Base-by-base conservation (phyloP, 768 basidiomycete species). In the Infundibulicybe gibba region DNA sequence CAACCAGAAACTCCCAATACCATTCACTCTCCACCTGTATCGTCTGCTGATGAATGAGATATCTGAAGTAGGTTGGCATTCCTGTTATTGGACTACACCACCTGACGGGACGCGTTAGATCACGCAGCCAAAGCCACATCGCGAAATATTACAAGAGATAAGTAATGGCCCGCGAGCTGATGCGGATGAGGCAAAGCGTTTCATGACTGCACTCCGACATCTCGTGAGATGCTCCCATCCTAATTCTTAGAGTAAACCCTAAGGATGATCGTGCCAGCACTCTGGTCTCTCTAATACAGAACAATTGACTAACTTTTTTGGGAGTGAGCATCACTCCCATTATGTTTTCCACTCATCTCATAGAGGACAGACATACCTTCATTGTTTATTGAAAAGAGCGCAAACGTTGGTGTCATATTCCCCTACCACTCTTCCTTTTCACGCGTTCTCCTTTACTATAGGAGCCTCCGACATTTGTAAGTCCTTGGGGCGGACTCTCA, bases 1-100 rank as follows among this genome's bases (percentile, higher is more conserved):
- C 19, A 64, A 74, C 37, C 74, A 72, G 46, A 71, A 71, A 19
- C 71, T 88, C 9, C 79, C 86, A 1, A 59, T 76, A 16, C 52
- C 64, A 6, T 90, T 87, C 57, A 59, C 79, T 12, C 66, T 89
- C 15, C 80, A 84, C 54, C 57, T 88, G 12, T 79, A 83, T 48
- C 80, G 86, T 14, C 65, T 85, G 44, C 67, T 92, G 30, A 64
- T 92, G 45, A 73, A 76, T 45, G 87, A 93, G 63, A 70, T 85
- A 3, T 72, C 82, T 12, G 90, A 93, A 76, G 90, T 65, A 54
- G 14, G 61, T 78, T 38, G 35, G 4, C 17, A 6, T 10, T 38
- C 10, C 4, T 3, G 17, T 10, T 3, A 19, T 48, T 32, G 20
- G 44, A 13, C 32, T 34, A 9, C 37, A 17, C 13, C 5, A 32